Percentiles rank a stretch among this genome's conserved stretches.
These are phyloP conservation scores for Fusarium subglutinans DNA, from an alignment of 2,329 filamentous ascomycete genomes.

Conservation along the genomic window DNA sequence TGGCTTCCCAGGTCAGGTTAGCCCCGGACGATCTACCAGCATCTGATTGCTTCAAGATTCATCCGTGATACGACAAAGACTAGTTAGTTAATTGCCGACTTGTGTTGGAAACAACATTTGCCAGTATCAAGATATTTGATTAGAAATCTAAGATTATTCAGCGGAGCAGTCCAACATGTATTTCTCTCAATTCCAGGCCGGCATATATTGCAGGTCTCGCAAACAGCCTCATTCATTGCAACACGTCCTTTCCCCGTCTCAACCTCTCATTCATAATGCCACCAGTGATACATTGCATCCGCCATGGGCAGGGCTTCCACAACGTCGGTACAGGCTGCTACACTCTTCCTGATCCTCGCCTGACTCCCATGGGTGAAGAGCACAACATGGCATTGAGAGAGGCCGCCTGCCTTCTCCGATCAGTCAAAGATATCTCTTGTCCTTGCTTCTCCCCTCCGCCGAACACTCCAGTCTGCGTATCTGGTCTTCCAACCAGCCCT, in stretches of 20 bases:
- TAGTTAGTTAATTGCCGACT: neutral
- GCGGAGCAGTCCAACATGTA: neutral
- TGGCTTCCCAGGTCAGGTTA: neutral
- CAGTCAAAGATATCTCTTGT: neutral
- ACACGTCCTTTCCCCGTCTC: accelerated
- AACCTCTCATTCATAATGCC: neutral
- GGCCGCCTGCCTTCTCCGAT: neutral
- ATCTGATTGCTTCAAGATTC: neutral
- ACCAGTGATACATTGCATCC: neutral
- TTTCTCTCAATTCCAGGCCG: neutral
- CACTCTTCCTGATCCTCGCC: neutral
- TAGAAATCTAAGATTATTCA: neutral
- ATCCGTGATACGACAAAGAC: neutral
- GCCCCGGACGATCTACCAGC: accelerated
- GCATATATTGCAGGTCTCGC: neutral
- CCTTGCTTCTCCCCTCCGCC: neutral
- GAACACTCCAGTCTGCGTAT: neutral
- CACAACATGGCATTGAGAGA: neutral
- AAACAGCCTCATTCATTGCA: neutral
- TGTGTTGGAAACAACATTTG: neutral
- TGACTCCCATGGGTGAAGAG: neutral
- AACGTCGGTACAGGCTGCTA: neutral
- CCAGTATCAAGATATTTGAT: neutral
- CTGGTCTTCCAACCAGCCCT: neutral
- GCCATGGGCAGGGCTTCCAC: neutral